Percentiles rank a stretch among this genome's conserved stretches.
Conservation (phyloP, 306 rosid genomes). For the Castanea sativa region DNA sequence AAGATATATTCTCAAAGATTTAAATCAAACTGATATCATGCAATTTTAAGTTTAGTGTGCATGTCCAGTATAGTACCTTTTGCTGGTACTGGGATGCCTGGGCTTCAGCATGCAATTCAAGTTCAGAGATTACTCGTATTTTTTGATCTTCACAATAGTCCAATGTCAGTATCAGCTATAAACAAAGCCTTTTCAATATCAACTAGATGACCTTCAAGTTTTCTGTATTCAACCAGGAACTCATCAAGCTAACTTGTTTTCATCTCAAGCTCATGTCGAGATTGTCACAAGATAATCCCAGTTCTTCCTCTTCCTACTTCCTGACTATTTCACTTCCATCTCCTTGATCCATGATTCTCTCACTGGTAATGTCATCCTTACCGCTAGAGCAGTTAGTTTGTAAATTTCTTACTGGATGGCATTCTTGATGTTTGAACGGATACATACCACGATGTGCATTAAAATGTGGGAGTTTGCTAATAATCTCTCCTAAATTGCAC, state of each 20-base stretch:
- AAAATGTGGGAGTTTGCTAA: conserved; percentile 24
- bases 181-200: conserved; percentile 58
- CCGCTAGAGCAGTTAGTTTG: conserved; percentile 25
- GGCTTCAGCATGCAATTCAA: conserved; percentile 89
- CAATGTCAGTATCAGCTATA: conserved; percentile 30
- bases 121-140: conserved; percentile 77
- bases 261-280: conserved; percentile 40
- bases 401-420: conserved; percentile 11
- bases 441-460: conserved; percentile 22
- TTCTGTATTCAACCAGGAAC: conserved; percentile 43
- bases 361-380: conserved; percentile 16
- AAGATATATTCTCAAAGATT: neutral
- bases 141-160: conserved; percentile 63
- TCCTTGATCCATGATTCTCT: conserved; percentile 19
- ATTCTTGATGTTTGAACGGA: conserved; percentile 31
- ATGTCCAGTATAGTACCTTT: conserved; percentile 49
- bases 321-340: conserved; percentile 23
- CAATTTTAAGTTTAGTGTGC: conserved; percentile 1
- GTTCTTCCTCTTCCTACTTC: conserved; percentile 33
- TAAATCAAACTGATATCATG: neutral
- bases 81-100: conserved; percentile 90
- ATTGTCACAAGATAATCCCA: conserved; percentile 34
- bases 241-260: conserved; percentile 63
- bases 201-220: conserved; percentile 57
- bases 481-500: conserved; percentile 41